Base-by-base conservation (phyloP, 1,284 basidiomycete genomes). In the Cryptococcus jaspeensis region DNA sequence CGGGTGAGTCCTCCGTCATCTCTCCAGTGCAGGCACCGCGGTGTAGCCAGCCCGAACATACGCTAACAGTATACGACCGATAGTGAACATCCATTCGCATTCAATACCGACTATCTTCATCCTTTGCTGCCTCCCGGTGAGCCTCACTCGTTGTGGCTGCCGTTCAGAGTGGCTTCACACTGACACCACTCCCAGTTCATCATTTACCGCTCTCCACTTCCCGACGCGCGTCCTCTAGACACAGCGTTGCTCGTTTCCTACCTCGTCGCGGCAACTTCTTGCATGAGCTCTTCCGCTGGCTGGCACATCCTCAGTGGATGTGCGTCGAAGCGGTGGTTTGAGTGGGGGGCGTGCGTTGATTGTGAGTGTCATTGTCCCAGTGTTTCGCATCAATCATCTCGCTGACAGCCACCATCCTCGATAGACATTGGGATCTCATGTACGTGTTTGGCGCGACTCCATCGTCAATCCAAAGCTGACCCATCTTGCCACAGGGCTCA, bases 51-150 rank as follows among this genome's bases (percentile, higher is more conserved):
- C n/a, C n/a, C n/a, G 5, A 32, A 32, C 9, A 4, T 32, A 32
- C 28, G 28, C 28, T 32, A 5, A 32, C 28, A 4, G 9, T 9
- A 32, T 5, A 32, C 36, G 11, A 6, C 13, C 18, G 40, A 6
- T 63, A 90, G 89, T 92, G 60, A 95, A 95, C 76, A 95, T 95
- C 64, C 88, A 94, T 77, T 91, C 89, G 22, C 91, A 95, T 75
- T 81, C 90, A 48, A 81, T 92, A 55, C 90, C 90, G 18, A 84
- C 89, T 66, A 59, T 89, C 13, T 71, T 89, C 28, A 89, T 90
- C 56, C 50, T 74, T 80, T 80, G 83, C 45, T 74, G 85, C 60
- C 75, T 82, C 64, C 70, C 81, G 54, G 58, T 77, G 67, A 61
- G 77, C 9, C 28, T 60, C 35, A 36, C 18, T n/a, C n/a, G n/a